Base-by-base conservation (phyloP, 164 flowering plant species). In the Malania oleifera region DNA sequence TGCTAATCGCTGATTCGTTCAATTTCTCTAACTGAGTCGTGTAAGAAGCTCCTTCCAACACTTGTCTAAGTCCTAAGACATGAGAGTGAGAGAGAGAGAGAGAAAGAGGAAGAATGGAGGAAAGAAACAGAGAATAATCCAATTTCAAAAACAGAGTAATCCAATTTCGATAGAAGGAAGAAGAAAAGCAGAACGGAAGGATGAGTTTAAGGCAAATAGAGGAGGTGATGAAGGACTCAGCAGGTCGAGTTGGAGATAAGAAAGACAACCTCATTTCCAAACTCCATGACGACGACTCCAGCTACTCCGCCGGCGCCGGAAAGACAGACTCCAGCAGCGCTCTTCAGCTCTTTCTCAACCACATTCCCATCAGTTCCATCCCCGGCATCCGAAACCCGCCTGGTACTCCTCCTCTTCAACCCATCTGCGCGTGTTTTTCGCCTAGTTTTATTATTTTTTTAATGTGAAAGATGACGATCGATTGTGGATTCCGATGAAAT, bases 341-440 rank as follows among this genome's bases (percentile, higher is more conserved):
- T 2, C 72, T 80, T 9, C 79, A 77, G 52, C 10, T 23, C 10
- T 75, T 62, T 60, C 71, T 80, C 31, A 59, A 77, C 62, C 69
- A 25, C 65, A 73, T 77, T n/a, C 69, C 79, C 19, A 50, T 77
- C 52, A 61, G 48, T 50, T 74, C 75, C 12, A 70, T 75, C 54
- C 72, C 74, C 11, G 73, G 67, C 55, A 70, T 70, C 34, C 45
- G 55, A 15, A 62, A 66, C 56, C 57, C 75, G 2, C 62, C 62
- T 17, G 77, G 75, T 63, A 48, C 2, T 6, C 8, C 1, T 5
- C 19, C 47, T 23, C 2, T 46, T n/a, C 22, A 13, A 3, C 25
- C 10, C 51, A 25, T 9, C 49, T 37, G 43, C 41, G 14, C n/a
- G n/a, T 34, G 24, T 24, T 26, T 17, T 14, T 45, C 22, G n/a